A percentile compares a stretch with the other conserved stretches of the same genome.
phyloP scores from a whole-genome alignment of 1,139 yeast species.

The Scheffersomyces illinoinensis region DNA sequence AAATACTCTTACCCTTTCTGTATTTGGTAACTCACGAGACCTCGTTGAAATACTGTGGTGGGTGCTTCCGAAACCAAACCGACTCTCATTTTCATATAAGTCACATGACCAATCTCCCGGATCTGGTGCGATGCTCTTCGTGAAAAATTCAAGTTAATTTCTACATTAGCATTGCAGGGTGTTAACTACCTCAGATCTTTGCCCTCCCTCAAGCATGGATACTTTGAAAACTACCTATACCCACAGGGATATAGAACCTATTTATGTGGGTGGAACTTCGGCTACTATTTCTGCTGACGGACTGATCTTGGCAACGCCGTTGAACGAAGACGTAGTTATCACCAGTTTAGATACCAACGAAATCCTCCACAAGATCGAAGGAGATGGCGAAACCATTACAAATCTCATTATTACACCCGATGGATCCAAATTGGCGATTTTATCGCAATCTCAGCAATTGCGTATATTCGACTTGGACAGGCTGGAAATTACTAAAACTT shows the following conservation, averaged over 20 bases:
- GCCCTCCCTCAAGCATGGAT: slow-evolving; percentile 19
- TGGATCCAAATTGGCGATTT: slow-evolving; percentile 65
- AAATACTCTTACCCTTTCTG: no score
- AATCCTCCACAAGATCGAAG: slow-evolving; percentile 64
- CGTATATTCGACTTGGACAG: slow-evolving; percentile 56
- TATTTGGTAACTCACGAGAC: no score
- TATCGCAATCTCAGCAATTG: slow-evolving; percentile 84
- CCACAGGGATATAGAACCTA: slow-evolving; percentile 54
- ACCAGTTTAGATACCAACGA: slow-evolving; percentile 62
- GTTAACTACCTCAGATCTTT: slow-evolving; percentile 1
- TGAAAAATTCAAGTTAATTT: neutral
- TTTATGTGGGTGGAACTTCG: slow-evolving; percentile 81
- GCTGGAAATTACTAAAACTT: slow-evolving; percentile 51
- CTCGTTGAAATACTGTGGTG: no score
- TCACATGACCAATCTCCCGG: neutral
- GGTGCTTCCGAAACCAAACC: neutral
- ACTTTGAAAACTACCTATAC: slow-evolving; percentile 34
- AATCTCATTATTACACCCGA: slow-evolving; percentile 76
- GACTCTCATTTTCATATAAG: neutral
- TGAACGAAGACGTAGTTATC: slow-evolving; percentile 70
- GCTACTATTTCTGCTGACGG: slow-evolving; percentile 73
- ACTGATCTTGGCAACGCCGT: slow-evolving; percentile 73
- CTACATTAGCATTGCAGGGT: neutral
- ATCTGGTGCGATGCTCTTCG: slow-evolving; percentile 8
- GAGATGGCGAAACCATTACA: slow-evolving; percentile 85